phyloP scores from a whole-genome alignment of 331 rosid genomes.

The Quercus phellos region DNA sequence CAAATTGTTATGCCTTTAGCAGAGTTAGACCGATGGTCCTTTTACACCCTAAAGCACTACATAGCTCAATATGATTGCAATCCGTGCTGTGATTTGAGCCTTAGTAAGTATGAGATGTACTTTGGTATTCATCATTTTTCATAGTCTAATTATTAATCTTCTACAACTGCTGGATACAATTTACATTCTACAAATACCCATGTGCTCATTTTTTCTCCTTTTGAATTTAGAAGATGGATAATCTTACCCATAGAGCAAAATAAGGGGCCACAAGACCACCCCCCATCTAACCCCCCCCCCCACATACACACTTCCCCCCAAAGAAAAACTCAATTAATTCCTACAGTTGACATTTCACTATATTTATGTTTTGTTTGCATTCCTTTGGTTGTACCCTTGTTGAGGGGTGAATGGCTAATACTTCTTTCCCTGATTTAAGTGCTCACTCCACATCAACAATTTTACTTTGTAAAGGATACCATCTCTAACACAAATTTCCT shows the following conservation, averaged over 20 bases:
- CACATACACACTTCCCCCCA: too few species aligned
- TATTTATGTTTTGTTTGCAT: too few species aligned
- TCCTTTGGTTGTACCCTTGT: too few species aligned
- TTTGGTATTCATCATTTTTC: background rate
- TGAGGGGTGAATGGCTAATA: too few species aligned
- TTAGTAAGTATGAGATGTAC: slow-evolving; percentile 49
- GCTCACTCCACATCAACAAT: too few species aligned
- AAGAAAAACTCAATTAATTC: too few species aligned
- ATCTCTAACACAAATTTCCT: too few species aligned
- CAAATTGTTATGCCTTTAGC: slow-evolving; percentile 85
- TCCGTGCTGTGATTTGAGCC: slow-evolving; percentile 81
- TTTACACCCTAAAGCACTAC: slow-evolving; percentile 79
- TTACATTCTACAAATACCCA: background rate
- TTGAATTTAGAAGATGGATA: background rate
- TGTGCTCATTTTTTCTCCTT: background rate
- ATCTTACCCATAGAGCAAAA: background rate
- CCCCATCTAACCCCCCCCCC: too few species aligned
- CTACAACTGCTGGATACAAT: background rate
- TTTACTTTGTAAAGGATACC: too few species aligned
- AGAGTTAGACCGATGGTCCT: slow-evolving; percentile 83
- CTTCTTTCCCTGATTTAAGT: too few species aligned
- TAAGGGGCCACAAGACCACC: too few species aligned
- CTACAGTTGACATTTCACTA: too few species aligned
- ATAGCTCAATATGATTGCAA: slow-evolving; percentile 74
- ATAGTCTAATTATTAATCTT: background rate